Evolutionary conservation across 805 yeast genomes (phyloP).

Genomic region (Starmerella roubikii): DNA sequence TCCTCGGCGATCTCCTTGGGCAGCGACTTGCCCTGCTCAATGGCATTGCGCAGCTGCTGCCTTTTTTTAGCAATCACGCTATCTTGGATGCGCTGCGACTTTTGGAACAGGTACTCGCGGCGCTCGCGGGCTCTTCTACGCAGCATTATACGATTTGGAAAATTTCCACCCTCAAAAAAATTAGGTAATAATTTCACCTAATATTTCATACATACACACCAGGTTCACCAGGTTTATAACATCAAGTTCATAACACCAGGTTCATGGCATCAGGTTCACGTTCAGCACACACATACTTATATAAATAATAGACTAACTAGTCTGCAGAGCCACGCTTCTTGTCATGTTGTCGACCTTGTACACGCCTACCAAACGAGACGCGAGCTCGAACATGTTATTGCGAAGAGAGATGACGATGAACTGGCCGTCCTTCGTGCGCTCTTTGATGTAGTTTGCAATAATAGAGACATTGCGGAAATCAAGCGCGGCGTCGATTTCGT

Average conservation of each 20-base stretch:
- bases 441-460: slow-evolving; percentile 93
- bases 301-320: not conserved
- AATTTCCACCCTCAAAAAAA: not conserved
- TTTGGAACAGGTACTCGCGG: slow-evolving; percentile 80
- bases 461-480: slow-evolving; percentile 95
- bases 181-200: not conserved
- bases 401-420: slow-evolving; percentile 89
- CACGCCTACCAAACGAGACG: slow-evolving; percentile 87
- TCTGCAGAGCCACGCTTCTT: slow-evolving; percentile 46
- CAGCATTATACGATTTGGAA: slow-evolving; percentile 31
- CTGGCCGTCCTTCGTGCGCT: slow-evolving; percentile 90
- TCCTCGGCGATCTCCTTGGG: slow-evolving; percentile 89
- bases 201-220: no score
- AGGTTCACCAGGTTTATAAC: no score
- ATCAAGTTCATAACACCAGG: no score
- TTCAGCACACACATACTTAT: no score
- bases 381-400: slow-evolving; percentile 95
- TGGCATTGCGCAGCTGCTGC: slow-evolving; percentile 69
- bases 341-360: slow-evolving; percentile 90
- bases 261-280: no score
- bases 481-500: slow-evolving; percentile 96
- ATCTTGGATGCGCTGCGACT: slow-evolving; percentile 82
- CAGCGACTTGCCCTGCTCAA: slow-evolving; percentile 82
- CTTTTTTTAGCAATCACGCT: slow-evolving; percentile 74
- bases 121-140: slow-evolving; percentile 94